These are phyloP conservation scores for Candida ovalis DNA, from an alignment of 805 yeast genomes.

Conservation along the genomic window DNA sequence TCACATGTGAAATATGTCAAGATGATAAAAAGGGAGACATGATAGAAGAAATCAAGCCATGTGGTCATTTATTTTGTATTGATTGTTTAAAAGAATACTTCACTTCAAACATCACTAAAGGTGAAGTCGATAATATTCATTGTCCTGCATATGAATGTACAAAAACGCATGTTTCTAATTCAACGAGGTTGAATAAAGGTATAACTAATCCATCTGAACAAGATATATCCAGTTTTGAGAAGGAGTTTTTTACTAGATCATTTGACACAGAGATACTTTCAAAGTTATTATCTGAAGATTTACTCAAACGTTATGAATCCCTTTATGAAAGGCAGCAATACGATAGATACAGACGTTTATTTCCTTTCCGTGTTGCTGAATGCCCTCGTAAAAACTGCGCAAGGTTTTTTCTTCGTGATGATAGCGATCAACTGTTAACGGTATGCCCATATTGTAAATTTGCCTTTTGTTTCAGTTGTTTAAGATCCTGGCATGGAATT, in stretches of 20 bases:
- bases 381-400: conserved; percentile 49
- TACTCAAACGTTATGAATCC: conserved; percentile 36
- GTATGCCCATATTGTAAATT: conserved; percentile 47
- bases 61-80: conserved; percentile 49
- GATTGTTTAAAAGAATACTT: conserved; percentile 43
- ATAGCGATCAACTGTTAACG: conserved; percentile 43
- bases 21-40: conserved; percentile 41
- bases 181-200: conserved; percentile 14
- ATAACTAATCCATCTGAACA: conserved; percentile 5
- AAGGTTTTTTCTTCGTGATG: conserved; percentile 43
- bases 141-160: conserved; percentile 57
- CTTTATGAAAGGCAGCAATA: conserved; percentile 38
- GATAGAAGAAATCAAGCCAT: conserved; percentile 37
- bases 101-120: conserved; percentile 38
- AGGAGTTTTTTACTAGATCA: conserved; percentile 38
- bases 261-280: conserved; percentile 35
- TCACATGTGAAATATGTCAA: conserved; percentile 56
- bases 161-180: conserved; percentile 16
- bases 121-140: conserved; percentile 48
- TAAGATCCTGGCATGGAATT: conserved; percentile 60
- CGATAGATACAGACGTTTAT: conserved; percentile 39
- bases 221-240: conserved; percentile 32
- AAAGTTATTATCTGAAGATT: conserved; percentile 24
- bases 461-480: conserved; percentile 55
- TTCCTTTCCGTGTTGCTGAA: conserved; percentile 44